phyloP scores from a whole-genome alignment of 1,139 yeast species.

The Schwanniomyces etchellsii region DNA sequence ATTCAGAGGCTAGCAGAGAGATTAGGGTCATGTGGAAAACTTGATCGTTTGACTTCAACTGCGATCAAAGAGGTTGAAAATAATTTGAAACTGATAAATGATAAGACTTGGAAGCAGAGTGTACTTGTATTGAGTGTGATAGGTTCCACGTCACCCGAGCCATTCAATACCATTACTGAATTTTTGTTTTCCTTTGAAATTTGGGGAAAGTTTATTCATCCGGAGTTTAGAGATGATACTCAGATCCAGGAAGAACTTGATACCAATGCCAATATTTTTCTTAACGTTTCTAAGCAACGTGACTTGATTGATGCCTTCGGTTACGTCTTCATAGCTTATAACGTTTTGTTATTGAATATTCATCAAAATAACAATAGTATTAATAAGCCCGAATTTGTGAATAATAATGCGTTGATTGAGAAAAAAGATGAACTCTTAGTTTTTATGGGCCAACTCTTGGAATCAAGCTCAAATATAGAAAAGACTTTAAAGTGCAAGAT shows the following conservation, averaged over 20 bases:
- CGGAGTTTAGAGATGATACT: slow-evolving; percentile 9
- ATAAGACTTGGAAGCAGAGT: slow-evolving; percentile 56
- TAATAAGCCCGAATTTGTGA: slow-evolving; percentile 5
- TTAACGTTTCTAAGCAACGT: slow-evolving; percentile 53
- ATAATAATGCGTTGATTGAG: slow-evolving; percentile 10
- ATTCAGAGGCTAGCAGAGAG: slow-evolving; percentile 36
- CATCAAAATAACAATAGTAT: slow-evolving; percentile 25
- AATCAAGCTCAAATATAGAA: slow-evolving; percentile 61
- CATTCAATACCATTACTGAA: slow-evolving; percentile 44
- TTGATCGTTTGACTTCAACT: slow-evolving; percentile 29
- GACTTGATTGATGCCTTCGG: slow-evolving; percentile 57
- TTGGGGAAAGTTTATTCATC: slow-evolving; percentile 35
- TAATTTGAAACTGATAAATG: slow-evolving; percentile 43
- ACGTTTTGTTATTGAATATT: slow-evolving; percentile 14
- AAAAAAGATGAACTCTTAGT: slow-evolving; percentile 65
- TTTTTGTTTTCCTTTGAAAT: slow-evolving; percentile 25
- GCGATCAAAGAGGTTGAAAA: slow-evolving; percentile 53
- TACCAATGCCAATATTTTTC: slow-evolving; percentile 22
- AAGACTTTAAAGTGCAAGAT: slow-evolving; percentile 64
- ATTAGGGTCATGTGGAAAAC: slow-evolving; percentile 21
- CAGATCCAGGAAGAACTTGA: slow-evolving; percentile 9
- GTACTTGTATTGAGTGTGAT: slow-evolving; percentile 54
- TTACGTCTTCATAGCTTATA: slow-evolving; percentile 37
- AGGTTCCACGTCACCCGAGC: slow-evolving; percentile 28
- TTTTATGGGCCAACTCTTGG: slow-evolving; percentile 59